Evolutionary conservation across 495 filamentous ascomycete species (phyloP), one percentile per base, ranked within the genome.

Genomic region (Parachaetomium inaequale): DNA sequence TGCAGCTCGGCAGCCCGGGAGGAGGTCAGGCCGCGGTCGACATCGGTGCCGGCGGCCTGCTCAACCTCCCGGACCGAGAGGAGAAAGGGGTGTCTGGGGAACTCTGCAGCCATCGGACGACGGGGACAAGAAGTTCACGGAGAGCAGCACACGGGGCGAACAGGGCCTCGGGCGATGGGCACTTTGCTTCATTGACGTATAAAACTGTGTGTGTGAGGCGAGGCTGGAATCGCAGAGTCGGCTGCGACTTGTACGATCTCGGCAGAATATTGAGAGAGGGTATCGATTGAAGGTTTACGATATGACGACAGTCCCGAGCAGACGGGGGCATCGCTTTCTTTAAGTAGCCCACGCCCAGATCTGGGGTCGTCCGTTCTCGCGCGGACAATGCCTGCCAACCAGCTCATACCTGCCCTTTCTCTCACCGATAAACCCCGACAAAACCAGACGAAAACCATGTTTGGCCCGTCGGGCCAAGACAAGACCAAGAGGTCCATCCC

Each of bases 11-110:
- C 65, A 23, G 84, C 83, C 63, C 83, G 78, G 25, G 69, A 64
- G 36, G 73, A 73, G 47, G 75, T 79, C 23, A 88, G 70, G n/a
- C 86, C 87, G 50, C 73, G 82, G 56, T 89, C 85, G 50, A 84
- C 65, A 70, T 84, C 76, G 7, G 84, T 84, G 34, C 73, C 74
- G 21, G 86, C 72, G 53, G 79, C 70, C 25, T 76, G 70, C 26
- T 75, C 76, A 55, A 86, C 78, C 70, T 88, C 78, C 60, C 82
- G 70, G 52, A 74, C 64, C 8, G 79, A 65, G 19, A 82, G 72
- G 31, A 83, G 79, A 62, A 82, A 85, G 5, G 83, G 82, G 55
- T 83, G 82, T 45, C 73, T 74, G 29, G 75, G 71, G 66, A 76
- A 78, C 47, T 72, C 66, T 46, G 69, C 70, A 63, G 76, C 68